phyloP scores from a whole-genome alignment of 2,329 filamentous ascomycete species.

The Claviceps maximensis region DNA sequence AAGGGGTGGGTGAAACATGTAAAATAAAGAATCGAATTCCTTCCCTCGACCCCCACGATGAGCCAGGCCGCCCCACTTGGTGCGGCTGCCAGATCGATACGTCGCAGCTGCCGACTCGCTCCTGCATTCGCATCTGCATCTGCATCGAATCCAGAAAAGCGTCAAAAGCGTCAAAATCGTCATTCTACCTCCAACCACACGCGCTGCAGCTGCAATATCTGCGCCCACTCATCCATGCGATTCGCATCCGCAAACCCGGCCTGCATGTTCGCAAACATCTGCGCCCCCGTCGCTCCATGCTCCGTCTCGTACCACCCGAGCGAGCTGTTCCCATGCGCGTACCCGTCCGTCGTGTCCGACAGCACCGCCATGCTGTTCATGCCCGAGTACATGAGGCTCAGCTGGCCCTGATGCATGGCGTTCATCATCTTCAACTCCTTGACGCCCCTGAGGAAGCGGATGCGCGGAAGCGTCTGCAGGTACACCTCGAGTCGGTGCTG shows the following conservation, averaged over 20 bases:
- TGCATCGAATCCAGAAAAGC: too few relatives aligned
- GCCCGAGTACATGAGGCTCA: conserved; percentile 21
- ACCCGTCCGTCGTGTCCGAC: conserved; percentile 15
- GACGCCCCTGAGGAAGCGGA: conserved; percentile 15
- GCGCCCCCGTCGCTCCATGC: conserved; percentile 19
- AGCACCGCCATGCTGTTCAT: conserved; percentile 17
- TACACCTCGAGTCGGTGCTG: conserved; percentile 16
- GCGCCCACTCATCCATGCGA: conserved; percentile 14
- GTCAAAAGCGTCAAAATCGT: background rate
- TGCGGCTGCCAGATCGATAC: too few relatives aligned
- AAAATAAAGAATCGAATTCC: too few relatives aligned
- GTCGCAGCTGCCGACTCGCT: too few relatives aligned
- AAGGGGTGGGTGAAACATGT: too few relatives aligned
- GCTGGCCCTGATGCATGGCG: conserved; percentile 20
- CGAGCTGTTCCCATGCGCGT: conserved; percentile 20
- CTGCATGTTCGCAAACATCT: conserved; percentile 21
- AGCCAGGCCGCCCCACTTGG: too few relatives aligned
- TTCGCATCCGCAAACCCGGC: conserved; percentile 17
- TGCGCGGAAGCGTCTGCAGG: conserved; percentile 16
- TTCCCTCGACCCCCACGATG: too few relatives aligned
- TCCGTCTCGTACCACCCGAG: conserved; percentile 24
- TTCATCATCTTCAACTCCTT: conserved; percentile 18
- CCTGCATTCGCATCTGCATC: too few relatives aligned
- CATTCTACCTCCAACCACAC: conserved; percentile 22
- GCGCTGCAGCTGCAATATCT: conserved; percentile 13